Conservation (phyloP, 2,329 filamentous ascomycete genomes). For the Ophiosphaerella korrae region DNA sequence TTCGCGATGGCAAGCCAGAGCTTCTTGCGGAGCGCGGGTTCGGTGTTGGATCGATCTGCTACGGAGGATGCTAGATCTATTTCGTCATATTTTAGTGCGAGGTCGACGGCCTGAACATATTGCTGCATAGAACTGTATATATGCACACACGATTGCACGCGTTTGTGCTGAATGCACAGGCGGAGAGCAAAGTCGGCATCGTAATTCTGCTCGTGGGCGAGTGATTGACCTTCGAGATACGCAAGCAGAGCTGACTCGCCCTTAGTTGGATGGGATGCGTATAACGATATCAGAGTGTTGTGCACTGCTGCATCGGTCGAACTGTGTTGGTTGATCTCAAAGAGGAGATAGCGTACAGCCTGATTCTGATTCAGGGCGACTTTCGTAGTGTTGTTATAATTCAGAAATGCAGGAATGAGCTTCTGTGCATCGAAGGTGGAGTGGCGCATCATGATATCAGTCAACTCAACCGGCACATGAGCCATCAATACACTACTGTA, state of each 20-base stretch:
- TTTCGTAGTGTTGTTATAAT: constrained; percentile 82
- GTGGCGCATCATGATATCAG: constrained; percentile 96
- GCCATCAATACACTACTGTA: constrained; percentile 97
- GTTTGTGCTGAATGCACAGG: constrained; percentile 90
- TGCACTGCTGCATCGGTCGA: constrained; percentile 86
- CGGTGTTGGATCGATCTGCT: constrained; percentile 81
- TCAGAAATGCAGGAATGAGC: constrained; percentile 89
- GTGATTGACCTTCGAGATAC: constrained; percentile 87
- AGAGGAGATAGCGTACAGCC: constrained; percentile 90
- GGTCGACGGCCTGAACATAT: constrained; percentile 88
- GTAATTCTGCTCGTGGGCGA: constrained; percentile 75
- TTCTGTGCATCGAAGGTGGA: constrained; percentile 81
- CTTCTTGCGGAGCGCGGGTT: constrained; percentile 82
- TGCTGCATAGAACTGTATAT: constrained; percentile 98
- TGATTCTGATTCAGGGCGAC: constrained; percentile 77
- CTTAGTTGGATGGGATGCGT: constrained; percentile 80
- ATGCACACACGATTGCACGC: constrained; percentile 92
- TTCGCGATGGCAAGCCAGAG: constrained; percentile 95
- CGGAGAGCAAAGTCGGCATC: constrained; percentile 96
- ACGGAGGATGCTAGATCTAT: constrained; percentile 89
- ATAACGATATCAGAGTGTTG: constrained; percentile 95
- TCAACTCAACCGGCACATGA: constrained; percentile 79
- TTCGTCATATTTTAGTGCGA: constrained; percentile 87
- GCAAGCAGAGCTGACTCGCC: constrained; percentile 85
- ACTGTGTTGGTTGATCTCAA: constrained; percentile 85